Conservation (phyloP, 495 filamentous ascomycete species). For the Podospora pseudopauciseta region DNA sequence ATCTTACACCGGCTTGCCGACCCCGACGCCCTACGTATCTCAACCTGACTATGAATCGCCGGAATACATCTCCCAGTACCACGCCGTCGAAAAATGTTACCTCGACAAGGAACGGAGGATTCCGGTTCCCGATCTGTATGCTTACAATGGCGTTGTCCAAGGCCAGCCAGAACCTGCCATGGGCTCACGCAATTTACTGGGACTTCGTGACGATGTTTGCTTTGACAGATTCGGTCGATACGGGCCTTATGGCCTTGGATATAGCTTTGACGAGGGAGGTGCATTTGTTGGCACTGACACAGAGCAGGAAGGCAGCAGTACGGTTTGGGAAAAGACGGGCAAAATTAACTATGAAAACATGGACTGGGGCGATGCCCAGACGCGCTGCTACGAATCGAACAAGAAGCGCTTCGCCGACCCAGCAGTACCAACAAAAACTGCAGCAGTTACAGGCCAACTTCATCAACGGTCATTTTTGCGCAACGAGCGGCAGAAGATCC, state of each 20-base stretch:
- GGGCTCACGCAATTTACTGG: constrained; percentile 75
- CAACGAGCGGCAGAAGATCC: constrained; percentile 36
- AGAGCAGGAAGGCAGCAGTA: constrained; percentile 64
- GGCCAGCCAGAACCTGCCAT: constrained; percentile 79
- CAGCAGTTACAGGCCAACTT: background rate
- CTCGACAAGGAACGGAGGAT: constrained; percentile 60
- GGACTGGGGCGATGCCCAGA: constrained; percentile 73
- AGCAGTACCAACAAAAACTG: background rate
- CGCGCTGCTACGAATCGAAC: constrained; percentile 65
- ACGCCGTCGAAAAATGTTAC: constrained; percentile 68
- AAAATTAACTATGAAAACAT: constrained; percentile 72
- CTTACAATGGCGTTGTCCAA: constrained; percentile 67
- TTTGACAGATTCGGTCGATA: constrained; percentile 90
- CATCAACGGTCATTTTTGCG: constrained; percentile 2
- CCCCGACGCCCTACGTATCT: constrained; percentile 61
- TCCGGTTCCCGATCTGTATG: constrained; percentile 61
- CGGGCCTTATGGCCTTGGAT: constrained; percentile 88
- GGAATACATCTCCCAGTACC: constrained; percentile 57
- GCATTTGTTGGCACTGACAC: constrained; percentile 72
- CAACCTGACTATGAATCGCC: constrained; percentile 63
- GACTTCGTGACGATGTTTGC: constrained; percentile 78
- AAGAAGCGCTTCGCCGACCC: constrained; percentile 53
- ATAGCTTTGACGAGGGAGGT: constrained; percentile 70
- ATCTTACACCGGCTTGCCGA: constrained; percentile 39
- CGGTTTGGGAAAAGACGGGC: constrained; percentile 63